Conservation (phyloP, 164 flowering plant species). For the Tinospora cordifolia region DNA sequence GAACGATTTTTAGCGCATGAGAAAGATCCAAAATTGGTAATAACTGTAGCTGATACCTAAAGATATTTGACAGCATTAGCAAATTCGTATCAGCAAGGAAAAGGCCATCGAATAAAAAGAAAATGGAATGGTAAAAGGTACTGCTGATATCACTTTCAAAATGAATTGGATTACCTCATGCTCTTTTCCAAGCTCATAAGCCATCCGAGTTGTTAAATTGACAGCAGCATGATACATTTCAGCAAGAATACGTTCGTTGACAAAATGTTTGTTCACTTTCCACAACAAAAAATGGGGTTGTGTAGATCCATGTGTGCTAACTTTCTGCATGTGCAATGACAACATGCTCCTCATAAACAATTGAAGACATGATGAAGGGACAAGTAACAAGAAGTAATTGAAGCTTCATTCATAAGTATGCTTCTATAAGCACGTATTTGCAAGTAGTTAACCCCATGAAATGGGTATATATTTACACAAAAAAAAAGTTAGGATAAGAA, state of each 20-base stretch:
- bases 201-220: slow-evolving; percentile 51
- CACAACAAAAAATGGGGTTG: slow-evolving; percentile 41
- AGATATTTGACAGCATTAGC: not conserved
- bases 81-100: not conserved
- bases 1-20: too few species aligned
- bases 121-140: not conserved
- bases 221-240: slow-evolving; percentile 87
- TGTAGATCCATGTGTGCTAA: slow-evolving; percentile 23
- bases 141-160: not conserved
- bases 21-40: not conserved
- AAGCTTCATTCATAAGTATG: not conserved
- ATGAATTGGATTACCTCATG: slow-evolving; percentile 47
- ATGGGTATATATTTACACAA: too few species aligned
- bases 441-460: too few species aligned
- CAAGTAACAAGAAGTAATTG: not conserved
- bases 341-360: not conserved
- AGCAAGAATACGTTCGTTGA: slow-evolving; percentile 51
- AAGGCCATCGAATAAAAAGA: not conserved
- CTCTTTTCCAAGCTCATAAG: slow-evolving; percentile 50
- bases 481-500: too few species aligned
- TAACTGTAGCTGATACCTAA: not conserved
- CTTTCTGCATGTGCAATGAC: slow-evolving; percentile 40
- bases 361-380: too few species aligned
- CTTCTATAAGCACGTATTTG: too few species aligned
- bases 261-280: slow-evolving; percentile 47